phyloP scores from a whole-genome alignment of 106 monocot genomes.

The Amphibolis antarctica region DNA sequence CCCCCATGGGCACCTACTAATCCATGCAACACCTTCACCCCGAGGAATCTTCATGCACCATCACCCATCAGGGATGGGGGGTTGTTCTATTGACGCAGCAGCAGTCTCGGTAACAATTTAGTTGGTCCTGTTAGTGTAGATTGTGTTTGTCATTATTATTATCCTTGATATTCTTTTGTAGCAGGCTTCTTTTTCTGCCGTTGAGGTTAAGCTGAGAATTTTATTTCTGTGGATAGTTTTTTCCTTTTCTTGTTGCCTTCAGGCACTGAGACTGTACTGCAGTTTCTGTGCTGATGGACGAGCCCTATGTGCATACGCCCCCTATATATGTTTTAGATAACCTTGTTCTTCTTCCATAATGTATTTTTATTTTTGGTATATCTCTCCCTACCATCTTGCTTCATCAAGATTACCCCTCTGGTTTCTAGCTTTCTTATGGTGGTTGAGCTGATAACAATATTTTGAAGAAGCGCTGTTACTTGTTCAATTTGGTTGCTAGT shows the following conservation, averaged over 20 bases:
- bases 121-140: conserved; percentile 6
- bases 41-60: not conserved
- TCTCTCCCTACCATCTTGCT: too few relatives aligned
- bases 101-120: conserved; percentile 5
- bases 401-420: too few relatives aligned
- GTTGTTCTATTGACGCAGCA: not conserved
- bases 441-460: not conserved
- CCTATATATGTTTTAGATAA: too few relatives aligned
- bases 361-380: too few relatives aligned
- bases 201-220: conserved; percentile 8
- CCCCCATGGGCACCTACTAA: conserved; percentile 11
- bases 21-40: not conserved
- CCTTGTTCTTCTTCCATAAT: too few relatives aligned
- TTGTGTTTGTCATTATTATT: not conserved
- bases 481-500: too few relatives aligned
- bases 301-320: not conserved
- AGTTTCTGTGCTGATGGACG: not conserved
- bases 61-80: too few relatives aligned
- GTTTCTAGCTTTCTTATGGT: too few relatives aligned
- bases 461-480: too few relatives aligned
- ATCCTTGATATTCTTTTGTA: conserved; percentile 2
- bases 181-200: conserved; percentile 4
- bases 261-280: not conserved
- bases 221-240: conserved; percentile 7
- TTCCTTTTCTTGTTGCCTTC: not conserved